phyloP scores from a whole-genome alignment of 1,284 basidiomycete genomes.

The Sanguinoderma infundibulare region DNA sequence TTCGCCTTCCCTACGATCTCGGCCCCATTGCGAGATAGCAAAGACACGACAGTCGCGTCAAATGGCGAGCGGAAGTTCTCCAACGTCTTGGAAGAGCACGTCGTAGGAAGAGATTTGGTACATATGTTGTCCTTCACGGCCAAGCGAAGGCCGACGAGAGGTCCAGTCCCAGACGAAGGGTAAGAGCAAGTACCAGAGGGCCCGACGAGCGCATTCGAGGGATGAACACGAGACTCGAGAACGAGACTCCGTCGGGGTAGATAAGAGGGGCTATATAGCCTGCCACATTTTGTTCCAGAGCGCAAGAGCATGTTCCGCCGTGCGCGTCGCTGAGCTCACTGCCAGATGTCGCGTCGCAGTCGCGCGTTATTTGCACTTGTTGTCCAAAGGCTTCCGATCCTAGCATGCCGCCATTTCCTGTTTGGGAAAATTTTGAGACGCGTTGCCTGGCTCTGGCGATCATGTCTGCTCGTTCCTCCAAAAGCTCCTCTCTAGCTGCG shows the following conservation, averaged over 20 bases:
- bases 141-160: constrained; percentile 52
- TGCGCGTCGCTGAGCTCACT: not conserved
- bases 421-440: constrained; percentile 25
- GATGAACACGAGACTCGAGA: not conserved
- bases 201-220: constrained; percentile 57
- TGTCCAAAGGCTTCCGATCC: constrained; percentile 27
- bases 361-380: constrained; percentile 29
- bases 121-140: constrained; percentile 91
- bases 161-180: constrained; percentile 16
- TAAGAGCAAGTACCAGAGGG: not conserved
- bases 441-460: not conserved
- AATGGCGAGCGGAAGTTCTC: constrained; percentile 80
- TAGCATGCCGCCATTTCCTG: constrained; percentile 26
- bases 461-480: constrained; percentile 8
- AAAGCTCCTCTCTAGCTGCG: constrained; percentile 8
- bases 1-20: constrained; percentile 88
- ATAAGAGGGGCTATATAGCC: constrained; percentile 31
- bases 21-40: constrained; percentile 71
- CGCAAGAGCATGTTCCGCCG: constrained; percentile 14
- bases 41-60: constrained; percentile 83
- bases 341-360: not conserved
- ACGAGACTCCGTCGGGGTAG: not conserved
- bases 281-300: constrained; percentile 22
- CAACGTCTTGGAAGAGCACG: constrained; percentile 81
- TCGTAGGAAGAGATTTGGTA: constrained; percentile 69